A percentile compares a stretch with the other conserved stretches of the same genome.
These are phyloP conservation scores for Withania somnifera DNA, from an alignment of 305 asterid genomes.

Conservation along the genomic window DNA sequence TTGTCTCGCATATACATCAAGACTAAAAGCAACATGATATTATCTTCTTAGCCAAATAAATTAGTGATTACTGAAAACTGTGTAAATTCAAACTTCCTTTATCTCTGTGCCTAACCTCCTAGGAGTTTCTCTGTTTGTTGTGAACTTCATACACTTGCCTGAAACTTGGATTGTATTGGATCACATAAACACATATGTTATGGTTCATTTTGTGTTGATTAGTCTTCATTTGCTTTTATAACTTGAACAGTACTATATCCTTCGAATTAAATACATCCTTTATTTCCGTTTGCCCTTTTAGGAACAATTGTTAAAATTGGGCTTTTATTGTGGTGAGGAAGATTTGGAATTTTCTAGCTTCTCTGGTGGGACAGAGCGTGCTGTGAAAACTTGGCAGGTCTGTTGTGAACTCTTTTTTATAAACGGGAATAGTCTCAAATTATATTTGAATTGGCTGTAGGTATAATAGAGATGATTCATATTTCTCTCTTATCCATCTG, in stretches of 20 bases:
- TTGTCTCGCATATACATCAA: background rate
- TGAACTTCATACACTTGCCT: background rate
- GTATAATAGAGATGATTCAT: background rate
- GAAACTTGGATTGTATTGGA: background rate
- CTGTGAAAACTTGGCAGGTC: constrained; percentile 98
- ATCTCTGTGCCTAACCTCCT: background rate
- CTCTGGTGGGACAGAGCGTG: constrained; percentile 75
- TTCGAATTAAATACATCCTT: background rate
- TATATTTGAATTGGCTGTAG: background rate
- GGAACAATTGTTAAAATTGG: constrained; percentile 73
- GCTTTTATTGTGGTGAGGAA: constrained; percentile 94
- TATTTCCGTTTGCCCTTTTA: constrained; percentile 13
- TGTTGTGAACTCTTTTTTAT: constrained; percentile 8
- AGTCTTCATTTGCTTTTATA: background rate
- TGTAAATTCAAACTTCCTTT: background rate
- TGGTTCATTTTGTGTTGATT: background rate
- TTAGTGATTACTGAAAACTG: background rate
- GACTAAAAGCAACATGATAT: background rate
- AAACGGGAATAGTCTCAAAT: background rate
- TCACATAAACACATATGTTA: background rate
- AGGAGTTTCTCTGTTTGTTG: background rate
- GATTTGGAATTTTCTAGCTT: constrained; percentile 74
- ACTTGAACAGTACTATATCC: background rate
- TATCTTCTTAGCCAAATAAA: background rate
- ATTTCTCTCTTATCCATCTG: background rate